A percentile compares a stretch with the other conserved stretches of the same genome.
These are phyloP conservation scores for Gliomastix tumulicola DNA, from an alignment of 2,329 filamentous ascomycete species.

Conservation along the genomic window DNA sequence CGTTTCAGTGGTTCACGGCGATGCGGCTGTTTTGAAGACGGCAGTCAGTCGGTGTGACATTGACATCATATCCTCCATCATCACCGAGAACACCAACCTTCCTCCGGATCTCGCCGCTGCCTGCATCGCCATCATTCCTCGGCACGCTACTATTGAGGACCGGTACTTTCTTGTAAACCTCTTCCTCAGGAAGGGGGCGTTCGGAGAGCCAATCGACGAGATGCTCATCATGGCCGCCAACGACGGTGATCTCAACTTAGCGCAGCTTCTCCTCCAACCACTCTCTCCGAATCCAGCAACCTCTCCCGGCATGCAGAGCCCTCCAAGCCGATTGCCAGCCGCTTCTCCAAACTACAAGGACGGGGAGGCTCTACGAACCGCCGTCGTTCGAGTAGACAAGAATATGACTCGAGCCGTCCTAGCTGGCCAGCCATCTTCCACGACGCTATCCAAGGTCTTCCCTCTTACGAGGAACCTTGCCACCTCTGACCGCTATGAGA, in stretches of 20 bases:
- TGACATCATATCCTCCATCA: slow-evolving; percentile 37
- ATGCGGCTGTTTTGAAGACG: slow-evolving; percentile 39
- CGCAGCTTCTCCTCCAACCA: slow-evolving; percentile 41
- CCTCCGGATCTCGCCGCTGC: slow-evolving; percentile 38
- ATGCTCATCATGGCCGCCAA: slow-evolving; percentile 42
- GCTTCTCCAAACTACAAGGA: slow-evolving; percentile 46
- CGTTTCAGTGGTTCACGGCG: slow-evolving; percentile 46
- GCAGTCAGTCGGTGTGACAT: slow-evolving; percentile 37
- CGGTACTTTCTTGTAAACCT: slow-evolving; percentile 35
- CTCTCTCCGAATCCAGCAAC: slow-evolving; percentile 33
- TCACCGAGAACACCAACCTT: slow-evolving; percentile 34
- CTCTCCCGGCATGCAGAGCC: too few species aligned
- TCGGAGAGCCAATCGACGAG: slow-evolving; percentile 37
- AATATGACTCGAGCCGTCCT: slow-evolving; percentile 39
- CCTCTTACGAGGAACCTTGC: slow-evolving; percentile 37
- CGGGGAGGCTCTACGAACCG: slow-evolving; percentile 42
- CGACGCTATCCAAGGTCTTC: slow-evolving; percentile 42
- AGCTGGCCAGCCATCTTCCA: slow-evolving; percentile 33
- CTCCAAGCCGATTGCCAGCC: neutral
- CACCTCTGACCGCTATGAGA: slow-evolving; percentile 33
- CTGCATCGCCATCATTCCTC: slow-evolving; percentile 41
- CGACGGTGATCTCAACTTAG: slow-evolving; percentile 37
- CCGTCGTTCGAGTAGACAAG: slow-evolving; percentile 36
- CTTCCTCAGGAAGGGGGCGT: slow-evolving; percentile 43
- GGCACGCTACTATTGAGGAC: slow-evolving; percentile 35